Evolutionary conservation across 352 stramenopile genomes (phyloP), one percentile per base, ranked within the genome.

Genomic region (Pythium scleroteichum): DNA sequence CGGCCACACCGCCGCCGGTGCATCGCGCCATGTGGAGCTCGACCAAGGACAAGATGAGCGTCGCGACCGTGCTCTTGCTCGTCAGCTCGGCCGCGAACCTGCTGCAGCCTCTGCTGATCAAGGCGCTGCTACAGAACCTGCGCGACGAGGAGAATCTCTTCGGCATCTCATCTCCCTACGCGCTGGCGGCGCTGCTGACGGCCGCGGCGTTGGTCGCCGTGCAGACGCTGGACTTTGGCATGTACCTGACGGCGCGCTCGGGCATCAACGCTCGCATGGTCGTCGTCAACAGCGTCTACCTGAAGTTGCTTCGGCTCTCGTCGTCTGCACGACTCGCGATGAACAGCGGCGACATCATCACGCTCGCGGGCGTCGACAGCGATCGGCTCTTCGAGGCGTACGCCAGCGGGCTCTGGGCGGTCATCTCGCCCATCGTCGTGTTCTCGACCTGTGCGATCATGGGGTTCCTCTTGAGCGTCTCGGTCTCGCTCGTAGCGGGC

Each of bases 261-360:
- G 79, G 76, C 7, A 59, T 77, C 45, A 76, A 81, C 20, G 76
- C 73, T 40, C 75, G 73, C 17, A 73, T 54, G 35, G 64, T 82
- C 86, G n/a, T n/a, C n/a, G n/a, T n/a, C n/a, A n/a, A n/a, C n/a
- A n/a, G n/a, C n/a, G n/a, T n/a, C n/a, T n/a, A 75, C 53, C 74
- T 78, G 42, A 90, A 90, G 54, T 68, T 61, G 3, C 72, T 87
- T 10, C 50, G 59, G 51, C 74, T 87, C 33, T 75, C 77, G n/a
- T 75, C 63, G 13, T 66, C 62, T 10, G 64, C 74, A 1, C 72
- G 75, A 9, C 79, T 72, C 35, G 41, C 65, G 14, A 79, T 78
- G 44, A 73, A 69, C 33, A 82, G 69, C 7, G 76, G 79, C n/a
- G 76, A 85, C 53, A 85, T 88, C 58, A 71, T 86, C 62, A 88